Evolutionary conservation across 352 stramenopile genomes (phyloP), one percentile per base, ranked within the genome.

Genomic region (Globisporangium paroecandrum): DNA sequence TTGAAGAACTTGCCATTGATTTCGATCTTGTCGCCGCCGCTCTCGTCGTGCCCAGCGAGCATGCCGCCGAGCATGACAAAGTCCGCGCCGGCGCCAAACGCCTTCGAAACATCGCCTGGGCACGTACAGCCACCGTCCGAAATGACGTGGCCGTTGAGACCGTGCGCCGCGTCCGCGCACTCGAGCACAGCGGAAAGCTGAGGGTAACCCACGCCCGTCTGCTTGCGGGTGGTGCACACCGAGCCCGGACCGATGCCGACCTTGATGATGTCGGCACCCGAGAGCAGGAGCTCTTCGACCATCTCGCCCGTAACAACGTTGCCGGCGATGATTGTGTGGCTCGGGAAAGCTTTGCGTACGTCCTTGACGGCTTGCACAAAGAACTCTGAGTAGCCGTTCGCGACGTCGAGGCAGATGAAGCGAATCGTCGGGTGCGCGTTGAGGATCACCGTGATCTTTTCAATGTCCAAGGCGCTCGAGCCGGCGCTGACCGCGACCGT

Each of bases 1-100:
- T 98, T 98, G 69, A 87, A 90, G 54, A 80, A 29, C 56, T 89
- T 86, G 47, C 88, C 87, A 36, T 75, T 80, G 13, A 77, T 62
- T 63, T 95, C 82, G 25, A 97, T 82, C 56, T 91, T 87, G 3
- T 95, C 81, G 13, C 92, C 92, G 15, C 90, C 91, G 67, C 81
- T 94, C 72, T 98, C 92, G 58, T 98, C 89, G 73, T 97, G 90
- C 34, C 91, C 92, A 38, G 90, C 89, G 58, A 98, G 86, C 90
- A 98, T 97, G 27, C 92, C 92, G 18, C 92, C 92, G 22, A 95
- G 77, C 92, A 98, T 98, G 63, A 98, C 90, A 79, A 98, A 98
- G 75, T 98, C 91, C 1, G 90, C 90, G 36, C 92, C 92, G 24
- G 85, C 91, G 3, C 91, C 92, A 67, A 98, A 97, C 24, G 92